A percentile compares a stretch with the other conserved stretches of the same genome.
Evolutionary conservation across 148 eudicot genomes (phyloP).

Genomic region (Rhododendron griersonianum): DNA sequence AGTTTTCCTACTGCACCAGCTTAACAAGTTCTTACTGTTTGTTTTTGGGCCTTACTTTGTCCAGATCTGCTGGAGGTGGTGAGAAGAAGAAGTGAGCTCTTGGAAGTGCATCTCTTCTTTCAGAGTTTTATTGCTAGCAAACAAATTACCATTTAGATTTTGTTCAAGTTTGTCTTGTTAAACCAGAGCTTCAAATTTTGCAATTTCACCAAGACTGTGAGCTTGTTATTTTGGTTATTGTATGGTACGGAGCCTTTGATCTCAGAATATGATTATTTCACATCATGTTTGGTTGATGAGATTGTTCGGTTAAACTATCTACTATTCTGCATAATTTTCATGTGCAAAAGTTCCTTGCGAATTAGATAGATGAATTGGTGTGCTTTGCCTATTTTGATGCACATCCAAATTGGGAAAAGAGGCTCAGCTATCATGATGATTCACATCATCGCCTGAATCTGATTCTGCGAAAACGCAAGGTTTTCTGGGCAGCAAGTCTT

Average conservation of each 20-base stretch:
- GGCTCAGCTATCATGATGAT: neutral
- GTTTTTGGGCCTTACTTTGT: slow-evolving; percentile 10
- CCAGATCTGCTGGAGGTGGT: slow-evolving; percentile 27
- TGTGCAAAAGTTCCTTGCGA: neutral
- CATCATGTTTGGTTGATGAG: neutral
- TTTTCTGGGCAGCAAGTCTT: neutral
- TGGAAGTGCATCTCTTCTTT: neutral
- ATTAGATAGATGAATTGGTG: neutral
- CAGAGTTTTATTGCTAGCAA: neutral
- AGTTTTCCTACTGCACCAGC: neutral
- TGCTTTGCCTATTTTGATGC: neutral
- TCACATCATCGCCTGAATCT: neutral
- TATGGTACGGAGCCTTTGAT: neutral
- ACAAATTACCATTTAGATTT: neutral
- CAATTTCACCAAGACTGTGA: neutral
- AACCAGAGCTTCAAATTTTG: neutral
- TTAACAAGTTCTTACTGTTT: neutral
- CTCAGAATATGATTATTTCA: neutral
- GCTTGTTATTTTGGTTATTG: neutral
- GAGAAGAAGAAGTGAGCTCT: slow-evolving; percentile 25
- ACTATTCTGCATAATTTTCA: neutral
- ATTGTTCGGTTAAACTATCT: neutral
- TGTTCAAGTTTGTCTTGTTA: neutral
- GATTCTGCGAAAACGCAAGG: neutral
- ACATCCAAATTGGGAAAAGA: neutral